These are phyloP conservation scores for Fusarium dlaminii DNA, from an alignment of 2,329 filamentous ascomycete species.

Conservation along the genomic window DNA sequence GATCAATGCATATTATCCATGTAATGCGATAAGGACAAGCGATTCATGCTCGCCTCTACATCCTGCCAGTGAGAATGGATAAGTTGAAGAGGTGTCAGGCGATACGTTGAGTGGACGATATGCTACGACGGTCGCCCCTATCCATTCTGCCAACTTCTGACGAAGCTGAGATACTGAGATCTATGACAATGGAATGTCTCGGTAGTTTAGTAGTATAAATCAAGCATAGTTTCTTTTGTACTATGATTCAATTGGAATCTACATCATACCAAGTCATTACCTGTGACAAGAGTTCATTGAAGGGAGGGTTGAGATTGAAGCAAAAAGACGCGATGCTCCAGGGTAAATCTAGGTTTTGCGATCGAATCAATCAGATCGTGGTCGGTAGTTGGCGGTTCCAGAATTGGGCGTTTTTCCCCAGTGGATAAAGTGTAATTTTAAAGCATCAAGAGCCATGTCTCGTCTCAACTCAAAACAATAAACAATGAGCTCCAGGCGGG, in stretches of 20 bases:
- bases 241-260: background rate
- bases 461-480: slow-evolving; percentile 22
- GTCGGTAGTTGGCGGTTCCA: background rate
- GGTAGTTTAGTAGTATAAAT: background rate
- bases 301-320: background rate
- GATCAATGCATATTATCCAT: slow-evolving; percentile 1
- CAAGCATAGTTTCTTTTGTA: background rate
- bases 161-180: background rate
- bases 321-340: background rate
- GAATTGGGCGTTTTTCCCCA: background rate
- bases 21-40: slow-evolving; percentile 3
- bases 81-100: background rate
- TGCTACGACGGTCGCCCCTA: background rate
- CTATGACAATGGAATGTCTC: background rate
- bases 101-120: background rate
- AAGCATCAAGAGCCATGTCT: slow-evolving; percentile 6
- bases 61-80: too few relatives aligned
- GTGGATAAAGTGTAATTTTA: background rate
- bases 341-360: background rate
- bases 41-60: background rate
- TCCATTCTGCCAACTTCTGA: background rate
- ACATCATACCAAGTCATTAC: background rate
- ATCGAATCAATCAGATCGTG: background rate
- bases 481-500: slow-evolving; percentile 9
- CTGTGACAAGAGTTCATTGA: background rate